Evolutionary conservation across 768 basidiomycete species (phyloP).

Genomic region (Leccinum imitatum): DNA sequence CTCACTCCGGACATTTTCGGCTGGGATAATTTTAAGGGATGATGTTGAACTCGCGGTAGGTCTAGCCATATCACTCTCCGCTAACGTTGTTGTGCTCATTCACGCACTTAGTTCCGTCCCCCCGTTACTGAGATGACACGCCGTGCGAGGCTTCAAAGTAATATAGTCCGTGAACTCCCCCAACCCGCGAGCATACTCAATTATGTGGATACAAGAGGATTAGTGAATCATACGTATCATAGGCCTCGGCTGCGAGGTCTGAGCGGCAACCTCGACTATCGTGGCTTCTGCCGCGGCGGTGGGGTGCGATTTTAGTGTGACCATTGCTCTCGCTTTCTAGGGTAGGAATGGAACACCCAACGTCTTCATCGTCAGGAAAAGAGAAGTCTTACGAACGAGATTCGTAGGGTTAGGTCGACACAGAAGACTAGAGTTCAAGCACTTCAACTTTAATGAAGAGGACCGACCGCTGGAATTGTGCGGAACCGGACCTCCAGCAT

Average conservation of each 20-base stretch:
- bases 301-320: slow-evolving; percentile 49
- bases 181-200: slow-evolving; percentile 29
- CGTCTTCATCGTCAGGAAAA: slow-evolving; percentile 32
- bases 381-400: slow-evolving; percentile 54
- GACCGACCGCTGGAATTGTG: slow-evolving; percentile 24
- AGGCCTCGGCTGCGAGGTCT: slow-evolving; percentile 24
- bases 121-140: slow-evolving; percentile 41
- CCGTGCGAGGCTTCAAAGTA: slow-evolving; percentile 26
- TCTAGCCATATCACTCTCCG: slow-evolving; percentile 15
- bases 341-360: slow-evolving; percentile 32
- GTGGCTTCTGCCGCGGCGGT: slow-evolving; percentile 30
- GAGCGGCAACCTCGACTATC: slow-evolving; percentile 19
- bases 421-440: slow-evolving; percentile 45
- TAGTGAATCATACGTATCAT: slow-evolving; percentile 29
- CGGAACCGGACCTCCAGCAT: slow-evolving; percentile 13
- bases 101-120: slow-evolving; percentile 58
- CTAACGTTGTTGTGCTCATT: slow-evolving; percentile 25
- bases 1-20: no score
- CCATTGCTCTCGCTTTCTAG: slow-evolving; percentile 48
- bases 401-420: slow-evolving; percentile 60
- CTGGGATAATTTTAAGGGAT: slow-evolving; percentile 99
- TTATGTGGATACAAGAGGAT: slow-evolving; percentile 28
- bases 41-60: slow-evolving; percentile 95
- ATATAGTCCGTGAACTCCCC: slow-evolving; percentile 25
- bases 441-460: slow-evolving; percentile 29